Conservation (phyloP, 140 eudicot species). For the Cichorium intybus region DNA sequence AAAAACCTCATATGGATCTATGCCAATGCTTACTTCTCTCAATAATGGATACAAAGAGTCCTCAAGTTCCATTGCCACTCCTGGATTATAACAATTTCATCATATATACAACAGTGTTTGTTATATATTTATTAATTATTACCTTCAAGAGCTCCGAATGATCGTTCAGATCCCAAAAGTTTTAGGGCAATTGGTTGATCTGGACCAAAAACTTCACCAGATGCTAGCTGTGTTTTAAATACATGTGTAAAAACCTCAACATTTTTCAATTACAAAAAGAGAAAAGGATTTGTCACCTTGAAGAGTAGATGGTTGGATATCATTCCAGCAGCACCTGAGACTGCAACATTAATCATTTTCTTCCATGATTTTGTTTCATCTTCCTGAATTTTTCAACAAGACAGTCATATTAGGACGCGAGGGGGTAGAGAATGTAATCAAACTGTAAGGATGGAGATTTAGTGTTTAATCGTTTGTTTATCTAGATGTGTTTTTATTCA, state of each 20-base stretch:
- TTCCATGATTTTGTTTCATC: slow-evolving; percentile 93
- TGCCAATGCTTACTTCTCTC: slow-evolving; percentile 90
- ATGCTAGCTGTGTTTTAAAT: slow-evolving; percentile 67
- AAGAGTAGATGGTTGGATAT: slow-evolving; percentile 92
- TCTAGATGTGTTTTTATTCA: too few species aligned
- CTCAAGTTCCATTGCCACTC: slow-evolving; percentile 99
- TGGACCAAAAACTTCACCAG: slow-evolving; percentile 95
- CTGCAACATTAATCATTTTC: slow-evolving; percentile 77
- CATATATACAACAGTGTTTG: neutral
- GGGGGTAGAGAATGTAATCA: too few species aligned
- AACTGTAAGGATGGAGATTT: neutral
- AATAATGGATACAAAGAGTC: slow-evolving; percentile 88
- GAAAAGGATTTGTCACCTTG: slow-evolving; percentile 48
- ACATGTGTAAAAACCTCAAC: neutral
- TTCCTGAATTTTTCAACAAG: too few species aligned
- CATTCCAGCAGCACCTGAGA: slow-evolving; percentile 99
- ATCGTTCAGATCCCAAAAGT: slow-evolving; percentile 88
- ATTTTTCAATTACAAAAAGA: neutral
- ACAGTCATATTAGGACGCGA: too few species aligned
- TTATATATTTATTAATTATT: neutral
- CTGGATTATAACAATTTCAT: slow-evolving; percentile 34
- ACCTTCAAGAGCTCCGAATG: slow-evolving; percentile 97
- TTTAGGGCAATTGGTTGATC: slow-evolving; percentile 90
- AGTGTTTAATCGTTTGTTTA: too few species aligned
- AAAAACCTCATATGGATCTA: slow-evolving; percentile 92